phyloP scores from a whole-genome alignment of 1,139 yeast genomes.

The Nakaseomyces bracarensis region DNA sequence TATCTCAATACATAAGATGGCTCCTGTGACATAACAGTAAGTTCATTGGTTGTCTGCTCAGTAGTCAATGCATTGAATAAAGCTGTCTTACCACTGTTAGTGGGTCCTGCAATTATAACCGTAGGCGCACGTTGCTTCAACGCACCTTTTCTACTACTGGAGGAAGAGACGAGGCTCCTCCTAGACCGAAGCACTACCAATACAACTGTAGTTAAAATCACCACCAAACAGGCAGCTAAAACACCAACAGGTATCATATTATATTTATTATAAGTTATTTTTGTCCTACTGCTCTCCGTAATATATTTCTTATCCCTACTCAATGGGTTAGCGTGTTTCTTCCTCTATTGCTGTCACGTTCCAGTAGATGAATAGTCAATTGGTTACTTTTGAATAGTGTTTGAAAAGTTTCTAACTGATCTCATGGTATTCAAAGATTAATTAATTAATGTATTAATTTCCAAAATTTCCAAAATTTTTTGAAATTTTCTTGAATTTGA shows the following conservation, averaged over 20 bases:
- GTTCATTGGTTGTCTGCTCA: slow-evolving; percentile 10
- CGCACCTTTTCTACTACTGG: neutral
- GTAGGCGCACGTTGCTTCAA: slow-evolving; percentile 26
- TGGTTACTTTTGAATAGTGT: too few relatives aligned
- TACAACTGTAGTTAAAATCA: slow-evolving; percentile 20
- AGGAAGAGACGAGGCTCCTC: neutral
- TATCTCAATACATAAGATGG: slow-evolving; percentile 35
- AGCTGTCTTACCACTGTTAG: slow-evolving; percentile 68
- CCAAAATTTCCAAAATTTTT: too few relatives aligned
- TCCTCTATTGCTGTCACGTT: too few relatives aligned
- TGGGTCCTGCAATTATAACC: slow-evolving; percentile 69
- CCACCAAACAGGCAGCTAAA: slow-evolving; percentile 19
- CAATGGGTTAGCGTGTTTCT: too few relatives aligned
- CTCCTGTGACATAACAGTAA: slow-evolving; percentile 29
- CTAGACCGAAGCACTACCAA: slow-evolving; percentile 20
- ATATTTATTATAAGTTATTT: neutral
- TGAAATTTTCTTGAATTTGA: too few relatives aligned
- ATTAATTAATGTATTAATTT: too few relatives aligned
- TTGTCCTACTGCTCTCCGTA: neutral
- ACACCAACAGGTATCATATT: slow-evolving; percentile 13
- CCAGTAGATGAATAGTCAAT: too few relatives aligned
- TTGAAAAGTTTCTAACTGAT: too few relatives aligned
- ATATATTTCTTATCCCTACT: too few relatives aligned
- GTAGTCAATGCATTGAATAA: slow-evolving; percentile 38
- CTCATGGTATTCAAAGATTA: too few relatives aligned